Percentiles rank a stretch among this genome's conserved stretches.
Conservation (phyloP, 2,329 filamentous ascomycete genomes). For the Monilinia aucupariae region DNA sequence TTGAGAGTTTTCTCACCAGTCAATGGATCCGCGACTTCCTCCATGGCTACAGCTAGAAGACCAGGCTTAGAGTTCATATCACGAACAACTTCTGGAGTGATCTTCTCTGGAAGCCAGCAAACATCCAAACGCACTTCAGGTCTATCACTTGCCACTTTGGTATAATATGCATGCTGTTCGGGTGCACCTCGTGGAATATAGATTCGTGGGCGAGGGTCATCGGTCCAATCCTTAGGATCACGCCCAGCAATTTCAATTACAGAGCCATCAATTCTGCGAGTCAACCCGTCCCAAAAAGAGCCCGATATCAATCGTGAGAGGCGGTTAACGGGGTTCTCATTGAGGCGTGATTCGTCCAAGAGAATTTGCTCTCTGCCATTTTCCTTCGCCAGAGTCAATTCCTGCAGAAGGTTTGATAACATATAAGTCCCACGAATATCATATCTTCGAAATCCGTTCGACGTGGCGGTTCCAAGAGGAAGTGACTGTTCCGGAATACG, state of each 20-base stretch:
- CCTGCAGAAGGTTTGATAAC: constrained; percentile 92
- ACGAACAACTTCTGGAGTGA: constrained; percentile 74
- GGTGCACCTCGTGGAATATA: constrained; percentile 82
- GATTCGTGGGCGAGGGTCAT: constrained; percentile 81
- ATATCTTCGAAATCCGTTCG: constrained; percentile 79
- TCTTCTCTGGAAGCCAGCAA: constrained; percentile 66
- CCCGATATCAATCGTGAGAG: constrained; percentile 80
- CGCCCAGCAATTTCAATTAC: constrained; percentile 79
- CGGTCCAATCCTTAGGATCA: constrained; percentile 95
- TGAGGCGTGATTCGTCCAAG: constrained; percentile 82
- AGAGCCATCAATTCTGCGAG: constrained; percentile 81
- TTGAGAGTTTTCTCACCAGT: constrained; percentile 66
- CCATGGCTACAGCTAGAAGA: constrained; percentile 83
- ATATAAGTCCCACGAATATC: constrained; percentile 95
- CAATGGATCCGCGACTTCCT: constrained; percentile 60
- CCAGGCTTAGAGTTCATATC: constrained; percentile 85
- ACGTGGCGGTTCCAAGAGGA: constrained; percentile 76
- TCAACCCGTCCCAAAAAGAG: constrained; percentile 90
- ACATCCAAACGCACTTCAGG: constrained; percentile 88
- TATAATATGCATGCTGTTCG: constrained; percentile 87
- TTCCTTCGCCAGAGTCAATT: constrained; percentile 86
- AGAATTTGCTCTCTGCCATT: constrained; percentile 85
- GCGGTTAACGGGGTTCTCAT: constrained; percentile 90
- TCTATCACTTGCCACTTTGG: constrained; percentile 65
- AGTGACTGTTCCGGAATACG: constrained; percentile 53